Conservation (phyloP, 495 filamentous ascomycete genomes). For the Immersiella caudata region DNA sequence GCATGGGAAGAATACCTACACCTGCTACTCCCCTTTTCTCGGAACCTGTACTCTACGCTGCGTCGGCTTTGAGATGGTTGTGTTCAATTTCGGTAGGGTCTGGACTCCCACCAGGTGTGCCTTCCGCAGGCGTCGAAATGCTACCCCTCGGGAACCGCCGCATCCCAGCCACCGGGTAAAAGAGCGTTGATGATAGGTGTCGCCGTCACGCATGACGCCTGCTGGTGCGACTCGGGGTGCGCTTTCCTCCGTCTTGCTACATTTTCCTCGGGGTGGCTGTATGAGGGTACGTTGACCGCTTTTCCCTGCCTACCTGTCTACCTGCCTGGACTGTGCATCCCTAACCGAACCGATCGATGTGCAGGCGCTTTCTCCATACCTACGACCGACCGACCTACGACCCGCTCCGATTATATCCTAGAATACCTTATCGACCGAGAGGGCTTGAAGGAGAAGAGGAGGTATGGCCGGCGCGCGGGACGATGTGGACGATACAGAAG, state of each 20-base stretch:
- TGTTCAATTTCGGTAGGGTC: background rate
- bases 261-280: background rate
- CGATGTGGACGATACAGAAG: background rate
- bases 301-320: background rate
- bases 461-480: background rate
- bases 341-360: background rate
- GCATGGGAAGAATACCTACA: background rate
- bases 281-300: background rate
- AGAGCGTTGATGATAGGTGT: constrained; percentile 1
- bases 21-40: background rate
- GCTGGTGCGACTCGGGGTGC: background rate
- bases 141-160: background rate
- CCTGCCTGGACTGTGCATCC: background rate
- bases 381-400: background rate
- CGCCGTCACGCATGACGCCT: background rate
- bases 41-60: background rate
- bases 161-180: background rate
- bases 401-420: background rate
- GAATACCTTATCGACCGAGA: background rate
- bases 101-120: background rate
- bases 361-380: background rate
- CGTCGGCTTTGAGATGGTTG: background rate
- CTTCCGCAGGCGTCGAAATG: background rate
- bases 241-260: background rate
- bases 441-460: background rate